Evolutionary conservation across 2,329 filamentous ascomycete genomes (phyloP), one percentile per base, ranked within the genome.

Genomic region (Alternaria triticimaculans): DNA sequence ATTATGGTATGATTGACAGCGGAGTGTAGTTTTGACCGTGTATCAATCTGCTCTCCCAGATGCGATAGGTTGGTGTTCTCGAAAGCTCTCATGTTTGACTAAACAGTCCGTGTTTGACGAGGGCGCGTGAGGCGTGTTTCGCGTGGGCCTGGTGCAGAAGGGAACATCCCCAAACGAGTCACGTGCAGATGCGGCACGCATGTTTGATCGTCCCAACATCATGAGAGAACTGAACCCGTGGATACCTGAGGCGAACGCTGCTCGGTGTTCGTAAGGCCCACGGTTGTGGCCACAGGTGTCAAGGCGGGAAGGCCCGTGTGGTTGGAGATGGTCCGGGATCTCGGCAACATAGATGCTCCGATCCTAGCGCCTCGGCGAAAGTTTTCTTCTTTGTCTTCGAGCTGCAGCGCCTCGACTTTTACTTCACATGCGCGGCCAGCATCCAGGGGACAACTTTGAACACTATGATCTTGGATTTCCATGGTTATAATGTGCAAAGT

Each of bases 31-130:
- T 14, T 37, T 12, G 20, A 41, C n/a, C 2, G 12, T 10, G 9
- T 59, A 12, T 26, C 48, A 10, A 21, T 14, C 49, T 51, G 6
- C 18, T 48, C 50, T 37, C 25, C 25, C 21, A 28, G 15, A 26
- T 41, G 51, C 45, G 20, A 33, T 51, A 18, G 43, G 25, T 37
- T 26, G 6, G 14, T 41, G 21, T 12, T 20, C 23, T 45, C n/a
- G 25, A 51, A 30, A 60, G 45, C 33, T 37, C 26, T 51, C 21
- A 60, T 53, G 62, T 60, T 63, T 67, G 55, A 46, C 53, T 60
- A 67, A 60, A 63, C 59, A 58, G 43, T 21, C 44, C 56, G 62
- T 64, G 74, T 76, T 76, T 76, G 68, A 70, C 57, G 60, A 64
- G 57, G 18, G 58, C 46, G 41, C 51, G 57, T 50, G 51, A 63